Base-by-base conservation (phyloP, 2,329 filamentous ascomycete species). In the Onygena corvina region DNA sequence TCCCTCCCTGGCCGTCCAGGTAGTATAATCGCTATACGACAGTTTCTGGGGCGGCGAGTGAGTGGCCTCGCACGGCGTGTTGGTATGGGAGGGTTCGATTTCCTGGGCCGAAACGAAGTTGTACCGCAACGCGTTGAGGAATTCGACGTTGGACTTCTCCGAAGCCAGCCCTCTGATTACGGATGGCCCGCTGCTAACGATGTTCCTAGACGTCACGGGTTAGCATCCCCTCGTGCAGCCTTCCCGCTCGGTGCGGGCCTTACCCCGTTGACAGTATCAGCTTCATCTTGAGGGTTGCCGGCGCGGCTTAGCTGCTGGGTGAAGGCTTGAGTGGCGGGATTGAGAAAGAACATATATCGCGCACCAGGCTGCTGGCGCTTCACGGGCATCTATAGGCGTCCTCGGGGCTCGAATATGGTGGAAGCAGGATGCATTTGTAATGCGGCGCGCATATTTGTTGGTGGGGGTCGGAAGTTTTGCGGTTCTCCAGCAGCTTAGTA, bases 121-220 rank as follows among this genome's bases (percentile, higher is more conserved):
- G 61, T 81, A 80, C 59, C 86, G 84, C 14, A 98, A 77, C 2
- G 88, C 86, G 61, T 87, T 89, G 56, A 88, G 84, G 58, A 98
- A 79, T 68, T 98, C 92, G 59, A 89, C 81, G 64, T 96, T 96
- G 49, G 90, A 95, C 64, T 89, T 87, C 62, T 81, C 81, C 56
- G 79, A 78, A 52, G 81, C 76, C 12, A 83, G 80, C 60, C 85
- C 86, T 54, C 86, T 82, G 65, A 94, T 83, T 54, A 94, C 83
- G 45, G 87, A 86, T 50, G 85, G 84, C 50, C 86, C 85, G 55
- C 80, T 81, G 59, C 83, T 83, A 76, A 94, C 86, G 64, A 94
- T 84, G 72, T 94, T 95, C 62, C 79, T 81, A 59, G 44, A 3
- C 18, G 18, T 52, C 8, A 33, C 42, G 34, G 9, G 23, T 46